Evolutionary conservation across 2,329 filamentous ascomycete genomes (phyloP), one percentile per base, ranked within the genome.

Genomic region (Ceratocystis colombiana): DNA sequence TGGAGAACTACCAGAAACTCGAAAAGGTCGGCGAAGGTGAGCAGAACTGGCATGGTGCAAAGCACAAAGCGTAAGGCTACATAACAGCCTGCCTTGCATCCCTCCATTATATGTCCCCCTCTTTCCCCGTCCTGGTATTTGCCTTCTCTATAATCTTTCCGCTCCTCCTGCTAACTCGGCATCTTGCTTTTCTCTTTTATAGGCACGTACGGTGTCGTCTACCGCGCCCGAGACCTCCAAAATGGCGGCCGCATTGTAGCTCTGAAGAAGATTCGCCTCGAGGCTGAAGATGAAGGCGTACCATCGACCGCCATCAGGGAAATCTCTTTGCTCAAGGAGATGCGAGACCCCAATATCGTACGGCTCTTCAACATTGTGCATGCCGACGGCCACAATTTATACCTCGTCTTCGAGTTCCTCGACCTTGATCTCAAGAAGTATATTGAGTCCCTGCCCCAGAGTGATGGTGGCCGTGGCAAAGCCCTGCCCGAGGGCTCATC

Each of bases 1-100:
- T 96, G 91, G 90, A 96, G 77, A 95, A 96, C 78, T 96, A 96
- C 77, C 89, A 96, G 78, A 95, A 95, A 79, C 84, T 96, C 73
- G 91, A 96, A 80, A 96, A 96, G 82, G 91, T 96, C 73, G 91
- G 91, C 77, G 91, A 96, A 84, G 91, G 91, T 94, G 79, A 72
- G 67, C 44, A 20, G 28, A 37, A 10, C 33, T 37, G 33, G 33
- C 33, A 12, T 37, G 48, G 53, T 30, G n/a, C 53, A 57, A 57
- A 17, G 25, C 53, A 28, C 53, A 37, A 59, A 7, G 12, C 53
- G 12, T 12, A 59, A 59, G 53, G 28, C 53, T 30, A 30, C 4
- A 33, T 6, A 30, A 59, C 50, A 22, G 30, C 25, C 25, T 25
- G 30, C 17, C 10, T 25, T 20, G n/a, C n/a, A 17, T n/a, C 25